These are phyloP conservation scores for Didymella arachidicola DNA, from an alignment of 2,329 filamentous ascomycete genomes.

Conservation along the genomic window DNA sequence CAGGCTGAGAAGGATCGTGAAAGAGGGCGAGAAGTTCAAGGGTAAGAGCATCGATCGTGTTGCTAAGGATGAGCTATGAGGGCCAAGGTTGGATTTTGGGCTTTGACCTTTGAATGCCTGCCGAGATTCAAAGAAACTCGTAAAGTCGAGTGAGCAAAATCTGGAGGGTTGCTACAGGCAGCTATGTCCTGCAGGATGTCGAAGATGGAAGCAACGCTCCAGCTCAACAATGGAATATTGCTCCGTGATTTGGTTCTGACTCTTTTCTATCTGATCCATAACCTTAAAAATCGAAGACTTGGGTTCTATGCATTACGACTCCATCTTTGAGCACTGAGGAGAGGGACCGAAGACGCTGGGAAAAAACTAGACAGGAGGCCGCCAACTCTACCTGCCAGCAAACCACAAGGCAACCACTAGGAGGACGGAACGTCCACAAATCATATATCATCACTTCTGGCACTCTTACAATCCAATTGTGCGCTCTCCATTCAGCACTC, in stretches of 20 bases:
- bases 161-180: not conserved
- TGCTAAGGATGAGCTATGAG: conserved; percentile 29
- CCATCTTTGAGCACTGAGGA: not conserved
- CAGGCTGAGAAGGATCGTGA: conserved; percentile 27
- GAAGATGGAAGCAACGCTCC: too few species aligned
- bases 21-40: conserved; percentile 33
- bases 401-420: not conserved
- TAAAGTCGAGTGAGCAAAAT: too few species aligned
- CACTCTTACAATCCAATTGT: not conserved
- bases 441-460: not conserved
- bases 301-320: too few species aligned
- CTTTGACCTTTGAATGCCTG: too few species aligned
- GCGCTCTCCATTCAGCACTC: not conserved
- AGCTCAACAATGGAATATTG: too few species aligned
- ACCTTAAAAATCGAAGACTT: too few species aligned
- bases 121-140: too few species aligned
- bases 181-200: too few species aligned
- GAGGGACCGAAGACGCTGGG: not conserved
- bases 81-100: too few species aligned
- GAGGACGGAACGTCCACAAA: not conserved
- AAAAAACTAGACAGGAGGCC: not conserved
- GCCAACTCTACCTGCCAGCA: not conserved
- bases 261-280: too few species aligned
- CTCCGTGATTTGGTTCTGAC: too few species aligned
- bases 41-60: conserved; percentile 34